Base-by-base conservation (phyloP, 352 stramenopile genomes). In the Globisporangium viniferum region DNA sequence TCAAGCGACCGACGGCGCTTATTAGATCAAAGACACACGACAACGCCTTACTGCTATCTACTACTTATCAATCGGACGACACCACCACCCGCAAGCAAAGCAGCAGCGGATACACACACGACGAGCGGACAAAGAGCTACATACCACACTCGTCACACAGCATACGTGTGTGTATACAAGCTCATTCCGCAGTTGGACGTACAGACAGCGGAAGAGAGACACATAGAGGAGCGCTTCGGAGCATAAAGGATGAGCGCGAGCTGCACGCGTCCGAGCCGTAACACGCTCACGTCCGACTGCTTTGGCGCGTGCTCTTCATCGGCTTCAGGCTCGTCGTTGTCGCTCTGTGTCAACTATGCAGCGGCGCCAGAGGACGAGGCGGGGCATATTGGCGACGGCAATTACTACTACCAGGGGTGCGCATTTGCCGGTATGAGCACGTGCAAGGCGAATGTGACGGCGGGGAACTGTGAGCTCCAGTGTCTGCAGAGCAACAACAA, bases 311-410 rank as follows among this genome's bases (percentile, higher is more conserved):
- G 86, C 59, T 31, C 44, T 12, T 57, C 72, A 29, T 12, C 56
- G 2, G n/a, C 48, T 14, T 66, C 67, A 44, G 5, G 36, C 0
- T 59, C 62, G 2, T 33, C 51, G 2, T 33, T 24, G 31, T 78
- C 79, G 39, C 68, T 93, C 1, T 93, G 86, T 48, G 75, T 93
- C 54, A 88, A 76, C 62, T 92, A 93, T 66, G 83, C 82, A 15
- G 67, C 75, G 1, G 62, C 59, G 36, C 76, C 72, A 7, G 59
- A 63, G 1, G 66, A 76, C 33, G 71, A 75, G 22, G 62, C 62
- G 33, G 75, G 74, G 4, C 66, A 73, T 2, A 77, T 72, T 24
- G 80, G 71, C 24, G 79, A 89, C 12, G 80, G 77, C 20, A 80
- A 78, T 59, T 91, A 89, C 62, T 90, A 90, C 69, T 86, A 81